Evolutionary conservation across 2,329 filamentous ascomycete genomes (phyloP).

Genomic region (Thielaviopsis punctulata): DNA sequence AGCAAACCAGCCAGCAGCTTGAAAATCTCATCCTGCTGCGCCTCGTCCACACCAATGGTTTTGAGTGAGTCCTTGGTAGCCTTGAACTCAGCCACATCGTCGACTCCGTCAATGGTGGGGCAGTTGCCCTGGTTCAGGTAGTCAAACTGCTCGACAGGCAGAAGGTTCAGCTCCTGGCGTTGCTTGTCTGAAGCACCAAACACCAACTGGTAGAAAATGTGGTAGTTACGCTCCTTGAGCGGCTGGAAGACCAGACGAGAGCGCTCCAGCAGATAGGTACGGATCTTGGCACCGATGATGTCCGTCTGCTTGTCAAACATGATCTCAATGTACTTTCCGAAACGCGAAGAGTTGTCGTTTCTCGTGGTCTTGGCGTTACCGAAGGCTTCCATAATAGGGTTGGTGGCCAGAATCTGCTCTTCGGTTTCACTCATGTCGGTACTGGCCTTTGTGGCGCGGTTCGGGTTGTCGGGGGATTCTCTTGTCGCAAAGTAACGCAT

Average conservation of each 20-base stretch:
- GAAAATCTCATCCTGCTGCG: slow-evolving; percentile 73
- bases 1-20: slow-evolving; percentile 75
- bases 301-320: slow-evolving; percentile 93
- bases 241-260: slow-evolving; percentile 95
- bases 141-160: slow-evolving; percentile 78
- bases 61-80: slow-evolving; percentile 73
- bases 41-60: slow-evolving; percentile 65
- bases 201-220: slow-evolving; percentile 96
- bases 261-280: slow-evolving; percentile 86
- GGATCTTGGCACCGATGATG: slow-evolving; percentile 94
- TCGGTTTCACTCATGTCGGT: slow-evolving; percentile 92
- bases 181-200: slow-evolving; percentile 78
- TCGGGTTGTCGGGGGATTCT: slow-evolving; percentile 79
- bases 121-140: slow-evolving; percentile 92
- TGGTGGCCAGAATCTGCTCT: slow-evolving; percentile 94
- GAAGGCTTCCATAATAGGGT: slow-evolving; percentile 99
- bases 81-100: slow-evolving; percentile 86
- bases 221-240: slow-evolving; percentile 93
- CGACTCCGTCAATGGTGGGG: slow-evolving; percentile 80
- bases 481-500: slow-evolving; percentile 99
- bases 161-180: slow-evolving; percentile 59
- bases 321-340: slow-evolving; percentile 99
- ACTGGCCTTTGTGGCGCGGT: slow-evolving; percentile 55
- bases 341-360: slow-evolving; percentile 97
- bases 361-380: slow-evolving; percentile 99